phyloP scores from a whole-genome alignment of 306 rosid species.

The Neltuma alba region DNA sequence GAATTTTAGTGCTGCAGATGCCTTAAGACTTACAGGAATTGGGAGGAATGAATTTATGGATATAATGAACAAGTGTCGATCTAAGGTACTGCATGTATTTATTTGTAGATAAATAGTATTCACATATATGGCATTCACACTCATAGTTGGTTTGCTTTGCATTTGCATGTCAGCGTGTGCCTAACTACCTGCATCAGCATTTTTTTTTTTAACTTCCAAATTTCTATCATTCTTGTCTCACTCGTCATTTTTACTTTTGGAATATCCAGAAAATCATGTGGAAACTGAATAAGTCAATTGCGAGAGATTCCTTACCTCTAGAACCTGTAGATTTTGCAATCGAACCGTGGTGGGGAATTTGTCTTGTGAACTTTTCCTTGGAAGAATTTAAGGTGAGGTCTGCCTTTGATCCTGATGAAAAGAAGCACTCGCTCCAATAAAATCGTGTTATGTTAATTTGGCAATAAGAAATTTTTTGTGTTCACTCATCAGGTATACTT shows the following conservation, averaged over 20 bases:
- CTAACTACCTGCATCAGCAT: background rate
- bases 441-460: slow-evolving; percentile 5
- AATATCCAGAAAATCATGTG: slow-evolving; percentile 96
- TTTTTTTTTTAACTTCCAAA: background rate
- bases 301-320: slow-evolving; percentile 83
- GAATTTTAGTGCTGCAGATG: slow-evolving; percentile 97
- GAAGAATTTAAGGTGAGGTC: slow-evolving; percentile 94
- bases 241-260: slow-evolving; percentile 49
- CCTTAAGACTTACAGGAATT: slow-evolving; percentile 90
- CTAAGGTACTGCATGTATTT: slow-evolving; percentile 75
- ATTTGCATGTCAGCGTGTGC: background rate
- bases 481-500: slow-evolving; percentile 30
- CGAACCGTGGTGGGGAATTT: slow-evolving; percentile 99
- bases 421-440: background rate
- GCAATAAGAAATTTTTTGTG: slow-evolving; percentile 17
- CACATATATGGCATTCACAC: slow-evolving; percentile 12
- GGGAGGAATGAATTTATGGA: slow-evolving; percentile 98
- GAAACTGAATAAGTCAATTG: slow-evolving; percentile 98
- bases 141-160: background rate
- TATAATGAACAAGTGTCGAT: slow-evolving; percentile 96
- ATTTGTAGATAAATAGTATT: background rate
- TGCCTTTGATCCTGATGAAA: slow-evolving; percentile 30
- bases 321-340: slow-evolving; percentile 92
- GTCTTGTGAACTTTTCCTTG: slow-evolving; percentile 94
- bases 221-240: slow-evolving; percentile 30